Evolutionary conservation across 1,284 basidiomycete genomes (phyloP).

Genomic region (Sanguinoderma infundibulare): DNA sequence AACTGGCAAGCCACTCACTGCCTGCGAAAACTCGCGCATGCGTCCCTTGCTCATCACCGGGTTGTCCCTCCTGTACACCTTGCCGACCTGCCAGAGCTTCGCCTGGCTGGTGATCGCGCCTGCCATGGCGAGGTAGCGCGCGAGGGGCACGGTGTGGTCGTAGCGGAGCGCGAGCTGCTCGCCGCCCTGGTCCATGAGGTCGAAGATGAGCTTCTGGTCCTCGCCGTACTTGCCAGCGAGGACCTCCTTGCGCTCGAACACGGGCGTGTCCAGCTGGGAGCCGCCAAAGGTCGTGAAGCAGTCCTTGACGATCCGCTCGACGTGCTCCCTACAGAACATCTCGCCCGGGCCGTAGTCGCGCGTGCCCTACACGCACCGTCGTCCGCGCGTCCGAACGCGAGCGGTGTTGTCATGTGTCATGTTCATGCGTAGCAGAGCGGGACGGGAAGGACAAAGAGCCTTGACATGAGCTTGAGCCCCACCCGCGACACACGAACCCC

Average conservation of each 20-base stretch:
- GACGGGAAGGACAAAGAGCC: conserved; percentile 4
- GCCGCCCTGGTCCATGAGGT: conserved; percentile 98
- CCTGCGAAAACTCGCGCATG: conserved; percentile 99
- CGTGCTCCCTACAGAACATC: conserved; percentile 90
- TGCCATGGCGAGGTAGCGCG: conserved; percentile 95
- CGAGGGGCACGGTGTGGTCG: conserved; percentile 97
- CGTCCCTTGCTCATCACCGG: conserved; percentile 98
- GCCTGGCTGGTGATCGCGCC: conserved; percentile 71
- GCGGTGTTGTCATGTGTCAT: neutral
- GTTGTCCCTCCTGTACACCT: conserved; percentile 96
- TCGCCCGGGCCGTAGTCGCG: conserved; percentile 95
- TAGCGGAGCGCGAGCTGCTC: conserved; percentile 95
- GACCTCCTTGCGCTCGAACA: conserved; percentile 97
- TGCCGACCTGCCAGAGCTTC: conserved; percentile 97
- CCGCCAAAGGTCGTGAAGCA: conserved; percentile 92
- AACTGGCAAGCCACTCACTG: conserved; percentile 56
- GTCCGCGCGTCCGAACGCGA: neutral
- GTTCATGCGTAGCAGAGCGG: neutral
- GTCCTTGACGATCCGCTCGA: conserved; percentile 89
- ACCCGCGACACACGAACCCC: neutral
- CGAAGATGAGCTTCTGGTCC: conserved; percentile 98
- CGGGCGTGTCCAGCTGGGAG: conserved; percentile 94
- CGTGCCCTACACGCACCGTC: conserved; percentile 72
- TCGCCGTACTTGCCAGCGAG: conserved; percentile 97
- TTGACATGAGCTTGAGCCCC: conserved; percentile 31